These are phyloP conservation scores for Alternaria sp. DNA, from an alignment of 2,329 filamentous ascomycete species.

Conservation along the genomic window DNA sequence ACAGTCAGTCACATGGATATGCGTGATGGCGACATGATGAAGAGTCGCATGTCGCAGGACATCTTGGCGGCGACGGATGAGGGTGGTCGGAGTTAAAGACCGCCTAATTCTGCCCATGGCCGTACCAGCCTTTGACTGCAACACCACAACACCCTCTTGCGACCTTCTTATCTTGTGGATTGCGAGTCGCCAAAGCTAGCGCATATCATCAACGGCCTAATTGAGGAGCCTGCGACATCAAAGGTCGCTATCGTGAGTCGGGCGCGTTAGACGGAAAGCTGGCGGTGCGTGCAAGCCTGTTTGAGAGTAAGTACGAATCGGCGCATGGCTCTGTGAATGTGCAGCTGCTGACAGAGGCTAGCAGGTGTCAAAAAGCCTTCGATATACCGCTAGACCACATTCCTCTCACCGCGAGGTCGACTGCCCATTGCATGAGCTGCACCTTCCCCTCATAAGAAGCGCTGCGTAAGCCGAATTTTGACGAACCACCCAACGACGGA, in stretches of 20 bases:
- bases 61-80: constrained; percentile 15
- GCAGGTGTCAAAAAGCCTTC: not conserved
- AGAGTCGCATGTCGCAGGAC: constrained; percentile 3
- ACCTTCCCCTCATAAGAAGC: not conserved
- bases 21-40: constrained; percentile 8
- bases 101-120: constrained; percentile 19
- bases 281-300: constrained; percentile 1
- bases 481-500: not conserved
- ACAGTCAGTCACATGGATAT: constrained; percentile 5
- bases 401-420: not conserved
- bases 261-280: constrained; percentile 4
- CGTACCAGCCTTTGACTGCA: constrained; percentile 4
- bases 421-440: not conserved
- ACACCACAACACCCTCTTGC: not conserved
- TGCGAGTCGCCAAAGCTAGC: constrained; percentile 14
- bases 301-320: constrained; percentile 7
- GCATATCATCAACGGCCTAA: not conserved
- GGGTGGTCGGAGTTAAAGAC: constrained; percentile 27
- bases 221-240: not conserved
- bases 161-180: not conserved
- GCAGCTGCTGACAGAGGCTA: constrained; percentile 9
- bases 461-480: not conserved
- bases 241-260: constrained; percentile 4
- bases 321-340: not conserved
- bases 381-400: not conserved